Evolutionary conservation across 768 basidiomycete genomes (phyloP).

Genomic region (Cystobasidium ongulense): DNA sequence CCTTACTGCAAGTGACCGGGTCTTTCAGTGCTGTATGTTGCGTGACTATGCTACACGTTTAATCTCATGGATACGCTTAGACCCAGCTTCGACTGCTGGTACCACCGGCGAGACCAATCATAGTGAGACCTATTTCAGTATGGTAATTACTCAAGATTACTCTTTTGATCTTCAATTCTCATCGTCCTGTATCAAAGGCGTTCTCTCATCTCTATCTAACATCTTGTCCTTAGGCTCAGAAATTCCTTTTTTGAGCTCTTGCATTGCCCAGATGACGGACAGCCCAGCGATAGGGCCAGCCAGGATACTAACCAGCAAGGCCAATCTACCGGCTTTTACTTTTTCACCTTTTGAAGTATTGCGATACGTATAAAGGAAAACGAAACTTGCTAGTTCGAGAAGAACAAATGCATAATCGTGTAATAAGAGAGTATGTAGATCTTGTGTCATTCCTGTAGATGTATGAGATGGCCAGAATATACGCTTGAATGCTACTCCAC

Average conservation of each 20-base stretch:
- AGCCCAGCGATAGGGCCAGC: background rate
- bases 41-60: no score
- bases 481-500: background rate
- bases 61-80: no score
- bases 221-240: background rate
- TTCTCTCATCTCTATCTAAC: background rate
- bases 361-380: background rate
- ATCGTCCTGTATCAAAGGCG: background rate
- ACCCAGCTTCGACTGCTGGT: no score
- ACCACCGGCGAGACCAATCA: no score
- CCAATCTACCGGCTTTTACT: background rate
- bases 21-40: no score
- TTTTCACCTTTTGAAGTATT: background rate
- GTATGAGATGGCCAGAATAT: slow-evolving; percentile 5
- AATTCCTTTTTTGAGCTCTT: background rate
- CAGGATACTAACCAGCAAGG: background rate
- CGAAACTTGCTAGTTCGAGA: background rate
- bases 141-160: no score
- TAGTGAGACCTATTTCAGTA: no score
- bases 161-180: background rate
- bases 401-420: slow-evolving; percentile 12
- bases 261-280: background rate
- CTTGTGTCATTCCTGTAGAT: background rate
- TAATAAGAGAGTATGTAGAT: slow-evolving; percentile 6
- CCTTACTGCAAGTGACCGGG: no score